Percentiles rank a stretch among this genome's conserved stretches.
These are phyloP conservation scores for Colletotrichum orchidophilum DNA, from an alignment of 2,329 filamentous ascomycete species.

Conservation along the genomic window DNA sequence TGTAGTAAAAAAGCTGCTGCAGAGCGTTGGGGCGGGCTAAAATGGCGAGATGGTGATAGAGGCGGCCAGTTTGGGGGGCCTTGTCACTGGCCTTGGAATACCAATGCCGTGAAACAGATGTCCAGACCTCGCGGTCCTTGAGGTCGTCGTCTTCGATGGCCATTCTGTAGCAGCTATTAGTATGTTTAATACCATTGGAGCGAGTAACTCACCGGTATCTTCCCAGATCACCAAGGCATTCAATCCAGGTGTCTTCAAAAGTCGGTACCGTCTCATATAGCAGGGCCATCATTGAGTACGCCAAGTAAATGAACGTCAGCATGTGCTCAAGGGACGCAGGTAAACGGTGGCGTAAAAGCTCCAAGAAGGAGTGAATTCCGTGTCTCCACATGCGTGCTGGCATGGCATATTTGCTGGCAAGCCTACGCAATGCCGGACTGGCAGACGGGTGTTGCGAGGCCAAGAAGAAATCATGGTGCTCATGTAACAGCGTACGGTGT, in stretches of 20 bases:
- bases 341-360: constrained; percentile 77
- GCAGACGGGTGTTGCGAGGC: constrained; percentile 88
- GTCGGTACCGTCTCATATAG: constrained; percentile 85
- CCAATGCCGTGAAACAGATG: constrained; percentile 81
- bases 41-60: constrained; percentile 92
- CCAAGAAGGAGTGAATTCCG: constrained; percentile 86
- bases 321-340: constrained; percentile 87
- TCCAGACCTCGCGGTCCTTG: constrained; percentile 82
- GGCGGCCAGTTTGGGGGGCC: constrained; percentile 76
- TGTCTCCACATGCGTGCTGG: constrained; percentile 94
- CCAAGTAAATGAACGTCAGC: constrained; percentile 88
- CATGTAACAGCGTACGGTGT: constrained; percentile 82
- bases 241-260: constrained; percentile 92
- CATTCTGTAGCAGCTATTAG: constrained; percentile 62
- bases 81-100: constrained; percentile 84
- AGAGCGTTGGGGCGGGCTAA: constrained; percentile 75
- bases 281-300: constrained; percentile 90
- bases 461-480: constrained; percentile 88
- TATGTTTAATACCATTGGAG: no score
- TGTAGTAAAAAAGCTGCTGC: constrained; percentile 78
- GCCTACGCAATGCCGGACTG: constrained; percentile 68
- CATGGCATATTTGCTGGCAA: constrained; percentile 89
- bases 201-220: constrained; percentile 64
- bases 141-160: constrained; percentile 88
- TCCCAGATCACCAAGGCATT: constrained; percentile 87